A percentile compares a stretch with the other conserved stretches of the same genome.
These are phyloP conservation scores for Solidago caesia DNA, from an alignment of 129 eudicot genomes.

Conservation along the genomic window DNA sequence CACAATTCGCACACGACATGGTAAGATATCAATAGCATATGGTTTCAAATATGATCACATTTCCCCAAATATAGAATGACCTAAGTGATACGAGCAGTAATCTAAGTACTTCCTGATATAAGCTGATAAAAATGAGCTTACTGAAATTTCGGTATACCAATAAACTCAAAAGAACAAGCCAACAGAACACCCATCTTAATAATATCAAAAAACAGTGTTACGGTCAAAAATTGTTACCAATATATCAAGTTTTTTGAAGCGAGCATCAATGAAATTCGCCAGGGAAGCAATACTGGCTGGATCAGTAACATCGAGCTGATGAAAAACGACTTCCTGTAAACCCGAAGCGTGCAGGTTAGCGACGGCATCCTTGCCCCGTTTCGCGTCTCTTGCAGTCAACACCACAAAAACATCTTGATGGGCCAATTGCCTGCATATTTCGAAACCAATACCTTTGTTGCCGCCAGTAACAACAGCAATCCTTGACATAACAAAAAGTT, in stretches of 20 bases:
- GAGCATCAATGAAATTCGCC: constrained; percentile 22
- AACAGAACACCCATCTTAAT: not conserved
- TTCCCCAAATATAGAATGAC: not conserved
- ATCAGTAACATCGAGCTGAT: constrained; percentile 45
- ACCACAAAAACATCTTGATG: constrained; percentile 26
- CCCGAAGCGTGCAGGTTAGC: constrained; percentile 30
- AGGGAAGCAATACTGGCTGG: constrained; percentile 32
- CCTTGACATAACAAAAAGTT: constrained; percentile 16
- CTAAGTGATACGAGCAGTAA: not conserved
- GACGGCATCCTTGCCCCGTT: constrained; percentile 36
- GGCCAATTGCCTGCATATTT: constrained; percentile 42
- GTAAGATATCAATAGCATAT: not conserved
- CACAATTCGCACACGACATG: too few relatives aligned
- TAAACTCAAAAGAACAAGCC: not conserved
- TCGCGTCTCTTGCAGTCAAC: constrained; percentile 41
- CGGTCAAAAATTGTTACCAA: constrained; percentile 22
- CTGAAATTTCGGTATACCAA: not conserved
- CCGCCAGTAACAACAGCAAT: constrained; percentile 46
- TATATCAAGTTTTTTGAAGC: constrained; percentile 39
- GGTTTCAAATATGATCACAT: not conserved
- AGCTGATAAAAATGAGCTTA: too few relatives aligned
- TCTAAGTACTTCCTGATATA: not conserved
- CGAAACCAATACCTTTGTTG: constrained; percentile 49
- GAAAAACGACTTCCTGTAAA: constrained; percentile 32
- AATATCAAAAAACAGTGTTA: not conserved